These are phyloP conservation scores for Solidago caesia DNA, from an alignment of 129 eudicot genomes.

Conservation along the genomic window DNA sequence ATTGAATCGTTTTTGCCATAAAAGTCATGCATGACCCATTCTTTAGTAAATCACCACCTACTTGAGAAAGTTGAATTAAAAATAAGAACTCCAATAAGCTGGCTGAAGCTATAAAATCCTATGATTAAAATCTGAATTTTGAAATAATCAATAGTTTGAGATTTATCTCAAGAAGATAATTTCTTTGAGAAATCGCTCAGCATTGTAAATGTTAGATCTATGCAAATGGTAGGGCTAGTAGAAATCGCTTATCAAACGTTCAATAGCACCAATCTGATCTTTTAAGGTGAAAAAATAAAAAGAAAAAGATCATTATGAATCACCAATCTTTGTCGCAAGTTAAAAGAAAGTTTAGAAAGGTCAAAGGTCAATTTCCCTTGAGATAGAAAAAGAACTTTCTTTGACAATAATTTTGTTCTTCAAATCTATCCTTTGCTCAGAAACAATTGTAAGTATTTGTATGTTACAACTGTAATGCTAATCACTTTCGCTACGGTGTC, in stretches of 20 bases:
- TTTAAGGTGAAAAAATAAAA: neutral
- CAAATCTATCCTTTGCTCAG: constrained; percentile 34
- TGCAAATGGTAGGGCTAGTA: constrained; percentile 26
- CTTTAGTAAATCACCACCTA: too few species aligned
- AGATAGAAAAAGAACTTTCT: constrained; percentile 27
- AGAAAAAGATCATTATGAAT: constrained; percentile 10
- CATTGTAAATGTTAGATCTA: constrained; percentile 30
- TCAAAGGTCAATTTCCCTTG: constrained; percentile 26
- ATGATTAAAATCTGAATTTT: too few species aligned
- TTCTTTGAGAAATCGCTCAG: neutral
- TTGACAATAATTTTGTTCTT: constrained; percentile 27
- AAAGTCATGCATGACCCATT: too few species aligned
- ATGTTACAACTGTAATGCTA: constrained; percentile 20
- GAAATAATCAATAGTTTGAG: too few species aligned
- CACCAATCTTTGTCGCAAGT: constrained; percentile 32
- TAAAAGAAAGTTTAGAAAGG: constrained; percentile 30
- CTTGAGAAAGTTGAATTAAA: too few species aligned
- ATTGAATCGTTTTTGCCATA: too few species aligned
- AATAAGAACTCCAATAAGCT: too few species aligned
- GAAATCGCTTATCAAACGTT: constrained; percentile 18
- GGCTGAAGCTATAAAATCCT: too few species aligned
- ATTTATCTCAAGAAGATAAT: too few species aligned
- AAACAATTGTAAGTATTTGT: constrained; percentile 30
- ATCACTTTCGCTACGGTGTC: constrained; percentile 65
- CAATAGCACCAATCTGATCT: constrained; percentile 25